Conservation (phyloP, 192 early-diverging fungal genomes). For the Backusella morwellensis region DNA sequence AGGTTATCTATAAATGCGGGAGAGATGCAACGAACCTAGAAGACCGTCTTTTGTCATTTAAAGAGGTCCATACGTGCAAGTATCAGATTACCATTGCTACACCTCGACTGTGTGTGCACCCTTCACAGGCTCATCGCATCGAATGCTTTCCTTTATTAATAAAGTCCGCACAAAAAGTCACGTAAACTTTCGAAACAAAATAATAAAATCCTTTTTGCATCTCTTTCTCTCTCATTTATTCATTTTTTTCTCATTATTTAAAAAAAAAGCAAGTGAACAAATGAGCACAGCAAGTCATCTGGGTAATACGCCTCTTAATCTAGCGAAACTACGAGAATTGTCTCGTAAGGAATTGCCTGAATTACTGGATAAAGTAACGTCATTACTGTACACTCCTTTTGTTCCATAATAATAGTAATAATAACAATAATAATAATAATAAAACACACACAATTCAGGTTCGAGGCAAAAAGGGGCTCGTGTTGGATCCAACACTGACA, state of each 20-base stretch:
- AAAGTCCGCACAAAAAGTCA: background rate
- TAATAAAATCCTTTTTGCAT: background rate
- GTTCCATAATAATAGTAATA: background rate
- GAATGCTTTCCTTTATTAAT: conserved; percentile 46
- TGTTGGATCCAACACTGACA: conserved; percentile 82
- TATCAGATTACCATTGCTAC: conserved; percentile 80
- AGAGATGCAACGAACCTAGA: background rate
- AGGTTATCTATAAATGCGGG: conserved; percentile 45
- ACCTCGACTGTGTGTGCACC: conserved; percentile 60
- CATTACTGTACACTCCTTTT: background rate
- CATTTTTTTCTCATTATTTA: background rate
- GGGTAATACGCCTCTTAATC: conserved; percentile 50
- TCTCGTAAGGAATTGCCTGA: conserved; percentile 63
- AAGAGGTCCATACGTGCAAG: conserved; percentile 66
- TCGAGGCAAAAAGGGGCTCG: conserved; percentile 85
- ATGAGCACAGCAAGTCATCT: conserved; percentile 40
- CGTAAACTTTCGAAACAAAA: background rate
- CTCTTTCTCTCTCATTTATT: background rate
- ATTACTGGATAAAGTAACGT: conserved; percentile 71
- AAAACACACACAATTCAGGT: conserved; percentile 49
- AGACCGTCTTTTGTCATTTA: conserved; percentile 62
- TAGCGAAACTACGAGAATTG: conserved; percentile 57
- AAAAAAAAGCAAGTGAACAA: background rate
- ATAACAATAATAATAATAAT: background rate
- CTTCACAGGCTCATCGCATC: conserved; percentile 52